A percentile compares a stretch with the other conserved stretches of the same genome.
phyloP scores from a whole-genome alignment of 805 yeast species.

The Schwanniomyces vanrijiae region DNA sequence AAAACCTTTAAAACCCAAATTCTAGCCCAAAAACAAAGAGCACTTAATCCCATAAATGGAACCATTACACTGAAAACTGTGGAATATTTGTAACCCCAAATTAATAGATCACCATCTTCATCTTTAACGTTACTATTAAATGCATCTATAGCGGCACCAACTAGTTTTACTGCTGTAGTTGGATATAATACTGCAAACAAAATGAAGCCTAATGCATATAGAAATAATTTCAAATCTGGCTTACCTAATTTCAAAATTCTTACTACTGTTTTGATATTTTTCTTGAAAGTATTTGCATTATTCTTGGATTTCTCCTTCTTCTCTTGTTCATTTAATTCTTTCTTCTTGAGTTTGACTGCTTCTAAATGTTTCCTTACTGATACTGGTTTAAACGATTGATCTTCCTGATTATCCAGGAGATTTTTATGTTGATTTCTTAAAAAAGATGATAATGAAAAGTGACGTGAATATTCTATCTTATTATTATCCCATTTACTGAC shows the following conservation, averaged over 20 bases:
- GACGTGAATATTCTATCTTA: background rate
- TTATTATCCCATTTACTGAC: background rate
- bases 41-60: slow-evolving; percentile 43
- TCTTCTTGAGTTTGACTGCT: slow-evolving; percentile 20
- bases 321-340: slow-evolving; percentile 29
- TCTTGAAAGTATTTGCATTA: slow-evolving; percentile 26
- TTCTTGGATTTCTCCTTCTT: slow-evolving; percentile 30
- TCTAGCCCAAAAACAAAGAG: slow-evolving; percentile 48
- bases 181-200: slow-evolving; percentile 46
- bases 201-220: slow-evolving; percentile 41
- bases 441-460: background rate
- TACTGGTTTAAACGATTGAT: slow-evolving; percentile 4
- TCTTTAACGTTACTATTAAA: slow-evolving; percentile 34
- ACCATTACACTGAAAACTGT: slow-evolving; percentile 43
- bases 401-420: background rate
- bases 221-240: slow-evolving; percentile 37
- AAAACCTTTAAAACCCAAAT: slow-evolving; percentile 41
- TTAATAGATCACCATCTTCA: slow-evolving; percentile 38
- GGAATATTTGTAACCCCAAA: slow-evolving; percentile 46
- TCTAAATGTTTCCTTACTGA: slow-evolving; percentile 31
- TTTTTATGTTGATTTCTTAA: background rate
- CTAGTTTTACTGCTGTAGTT: slow-evolving; percentile 42
- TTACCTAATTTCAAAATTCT: slow-evolving; percentile 39
- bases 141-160: slow-evolving; percentile 45
- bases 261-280: slow-evolving; percentile 36